Evolutionary conservation across 345 rosid species (phyloP).

Genomic region (Lagerstroemia speciosa): DNA sequence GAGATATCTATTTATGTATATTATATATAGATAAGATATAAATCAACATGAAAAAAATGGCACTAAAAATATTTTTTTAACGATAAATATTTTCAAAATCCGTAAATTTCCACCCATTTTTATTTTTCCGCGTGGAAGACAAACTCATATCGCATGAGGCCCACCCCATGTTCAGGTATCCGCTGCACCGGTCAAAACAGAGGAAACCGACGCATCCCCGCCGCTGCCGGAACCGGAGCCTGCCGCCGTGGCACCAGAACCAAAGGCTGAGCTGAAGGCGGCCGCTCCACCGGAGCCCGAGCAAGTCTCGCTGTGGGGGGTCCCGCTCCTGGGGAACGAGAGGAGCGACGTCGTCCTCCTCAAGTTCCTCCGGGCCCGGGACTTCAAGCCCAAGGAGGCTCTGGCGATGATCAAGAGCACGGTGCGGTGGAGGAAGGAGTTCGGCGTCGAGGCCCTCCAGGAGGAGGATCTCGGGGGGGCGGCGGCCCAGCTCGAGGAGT

Average conservation of each 20-base stretch:
- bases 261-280: constrained; percentile 19
- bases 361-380: constrained; percentile 78
- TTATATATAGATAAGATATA: no score
- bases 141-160: not conserved
- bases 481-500: constrained; percentile 52
- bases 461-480: constrained; percentile 69
- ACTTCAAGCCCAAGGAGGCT: constrained; percentile 75
- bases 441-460: constrained; percentile 48
- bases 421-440: constrained; percentile 59
- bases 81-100: no score
- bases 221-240: constrained; percentile 7
- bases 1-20: no score
- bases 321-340: constrained; percentile 59
- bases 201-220: constrained; percentile 7
- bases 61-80: no score
- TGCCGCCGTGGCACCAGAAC: constrained; percentile 11
- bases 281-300: constrained; percentile 18
- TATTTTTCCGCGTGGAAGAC: not conserved
- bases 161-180: constrained; percentile 5
- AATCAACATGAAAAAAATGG: no score
- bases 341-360: constrained; percentile 70
- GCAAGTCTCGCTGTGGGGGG: constrained; percentile 67
- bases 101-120: not conserved
- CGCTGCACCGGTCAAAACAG: constrained; percentile 14
- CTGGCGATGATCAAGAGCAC: constrained; percentile 70